phyloP scores from a whole-genome alignment of 352 stramenopile genomes.

The Pythium monospermum region DNA sequence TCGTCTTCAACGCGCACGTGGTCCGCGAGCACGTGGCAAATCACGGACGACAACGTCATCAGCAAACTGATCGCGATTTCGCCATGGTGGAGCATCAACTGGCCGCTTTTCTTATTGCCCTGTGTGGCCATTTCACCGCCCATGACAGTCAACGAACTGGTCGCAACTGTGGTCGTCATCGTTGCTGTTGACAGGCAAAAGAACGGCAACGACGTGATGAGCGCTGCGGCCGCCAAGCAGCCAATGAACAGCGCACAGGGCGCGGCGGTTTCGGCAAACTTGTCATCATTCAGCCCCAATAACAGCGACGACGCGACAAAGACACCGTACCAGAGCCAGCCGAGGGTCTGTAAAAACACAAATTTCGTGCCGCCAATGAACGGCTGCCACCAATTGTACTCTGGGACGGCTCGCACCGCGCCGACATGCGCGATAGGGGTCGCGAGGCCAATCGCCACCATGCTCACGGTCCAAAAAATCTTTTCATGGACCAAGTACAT shows the following conservation, averaged over 20 bases:
- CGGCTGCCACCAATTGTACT: conserved; percentile 44
- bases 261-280: conserved; percentile 22
- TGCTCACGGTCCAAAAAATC: conserved; percentile 34
- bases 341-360: conserved; percentile 52
- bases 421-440: conserved; percentile 37
- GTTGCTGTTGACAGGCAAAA: conserved; percentile 18
- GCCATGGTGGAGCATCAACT: conserved; percentile 16
- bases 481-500: conserved; percentile 27
- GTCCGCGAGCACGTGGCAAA: conserved; percentile 36
- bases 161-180: background rate
- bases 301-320: conserved; percentile 37
- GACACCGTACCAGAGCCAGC: conserved; percentile 54
- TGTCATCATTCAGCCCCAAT: conserved; percentile 32
- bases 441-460: conserved; percentile 30
- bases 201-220: conserved; percentile 32
- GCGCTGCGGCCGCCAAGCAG: conserved; percentile 20
- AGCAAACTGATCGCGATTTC: conserved; percentile 38
- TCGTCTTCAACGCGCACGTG: conserved; percentile 24
- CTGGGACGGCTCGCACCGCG: conserved; percentile 22
- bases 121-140: background rate
- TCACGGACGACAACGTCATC: conserved; percentile 31
- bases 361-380: conserved; percentile 54
- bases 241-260: conserved; percentile 35
- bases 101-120: background rate
- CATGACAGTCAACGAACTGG: background rate